Evolutionary conservation across 805 yeast genomes (phyloP), one percentile per base, ranked within the genome.

Genomic region (Candida quercuum): DNA sequence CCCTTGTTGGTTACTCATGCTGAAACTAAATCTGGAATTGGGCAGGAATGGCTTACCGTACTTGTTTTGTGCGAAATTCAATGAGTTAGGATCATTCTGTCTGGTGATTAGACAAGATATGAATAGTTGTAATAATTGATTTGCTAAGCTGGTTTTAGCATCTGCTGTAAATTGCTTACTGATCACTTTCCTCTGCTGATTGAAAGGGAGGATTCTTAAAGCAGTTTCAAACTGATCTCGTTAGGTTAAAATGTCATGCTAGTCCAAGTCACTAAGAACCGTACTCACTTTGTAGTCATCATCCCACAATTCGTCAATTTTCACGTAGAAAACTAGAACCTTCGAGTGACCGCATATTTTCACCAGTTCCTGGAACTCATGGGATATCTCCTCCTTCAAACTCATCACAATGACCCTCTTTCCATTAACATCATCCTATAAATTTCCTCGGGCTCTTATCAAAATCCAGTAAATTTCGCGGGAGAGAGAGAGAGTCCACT

Each of bases 21-120:
- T 83, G 61, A 76, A 84, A 23, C 66, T 56, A 25, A 70, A 45
- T 4, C 40, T 32, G 5, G 60, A 41, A 18, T 49, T 55, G 2
- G 39, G 36, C 13, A 76, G 32, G 4, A 24, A 42, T 0, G 93
- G 89, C 47, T 83, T 84, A 1, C 93, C 91, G 47, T 49, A 69
- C 24, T 53, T 39, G 26, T 67, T 69, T 24, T 47, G 52, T 0
- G 41, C 39, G 32, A 72, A 59, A 24, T 44, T 36, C 4, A 68
- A 27, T 6, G 38, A 41, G 0, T 39, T 36, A 13, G 42, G 22
- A 13, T 50, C 36, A 3, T 35, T 25, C 2, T 43, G 42, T 13
- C 47, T 40, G 3, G 60, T 47, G 14, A 60, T 44, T 12, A 58
- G 45, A 32, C 70, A 63, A 2, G 76, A 59, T 1, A 72, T 60